Evolutionary conservation across 148 eudicot genomes (phyloP).

Genomic region (Arctostaphylos glauca): DNA sequence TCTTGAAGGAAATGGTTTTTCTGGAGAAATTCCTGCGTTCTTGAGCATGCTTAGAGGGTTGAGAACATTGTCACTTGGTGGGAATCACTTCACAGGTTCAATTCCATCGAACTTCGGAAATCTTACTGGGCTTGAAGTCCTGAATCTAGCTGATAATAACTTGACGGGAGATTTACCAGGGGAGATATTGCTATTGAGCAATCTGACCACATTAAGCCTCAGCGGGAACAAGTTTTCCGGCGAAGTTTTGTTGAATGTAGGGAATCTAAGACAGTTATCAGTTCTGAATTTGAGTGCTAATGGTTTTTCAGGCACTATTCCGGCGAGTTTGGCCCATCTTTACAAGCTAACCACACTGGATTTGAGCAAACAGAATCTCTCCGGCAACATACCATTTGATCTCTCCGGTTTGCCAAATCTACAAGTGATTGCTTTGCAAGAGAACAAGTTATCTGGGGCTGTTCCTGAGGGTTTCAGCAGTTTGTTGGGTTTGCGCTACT

Average conservation of each 20-base stretch:
- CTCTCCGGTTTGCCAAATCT: conserved; percentile 72
- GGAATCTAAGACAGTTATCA: conserved; percentile 41
- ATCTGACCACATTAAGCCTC: conserved; percentile 52
- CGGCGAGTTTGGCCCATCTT: conserved; percentile 51
- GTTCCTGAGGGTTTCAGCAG: conserved; percentile 87
- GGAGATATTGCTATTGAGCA: conserved; percentile 42
- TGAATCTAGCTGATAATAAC: conserved; percentile 47
- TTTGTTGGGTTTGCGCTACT: conserved; percentile 49
- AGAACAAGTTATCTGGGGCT: conserved; percentile 58
- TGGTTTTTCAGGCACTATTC: conserved; percentile 60
- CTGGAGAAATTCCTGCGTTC: conserved; percentile 52
- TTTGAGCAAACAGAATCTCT: conserved; percentile 65
- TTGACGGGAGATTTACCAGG: conserved; percentile 49
- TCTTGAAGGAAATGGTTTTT: conserved; percentile 51
- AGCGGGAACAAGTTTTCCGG: conserved; percentile 60
- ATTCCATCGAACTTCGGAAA: conserved; percentile 41
- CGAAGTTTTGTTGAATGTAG: conserved; percentile 36
- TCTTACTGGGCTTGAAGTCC: conserved; percentile 32
- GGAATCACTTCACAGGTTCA: conserved; percentile 49
- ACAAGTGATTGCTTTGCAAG: conserved; percentile 62
- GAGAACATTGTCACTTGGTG: conserved; percentile 51
- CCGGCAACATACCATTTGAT: conserved; percentile 66
- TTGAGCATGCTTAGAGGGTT: conserved; percentile 44
- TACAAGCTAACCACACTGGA: conserved; percentile 64
- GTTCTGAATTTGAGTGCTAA: conserved; percentile 66